Conservation (phyloP, 345 rosid species). For the Linum tenue region DNA sequence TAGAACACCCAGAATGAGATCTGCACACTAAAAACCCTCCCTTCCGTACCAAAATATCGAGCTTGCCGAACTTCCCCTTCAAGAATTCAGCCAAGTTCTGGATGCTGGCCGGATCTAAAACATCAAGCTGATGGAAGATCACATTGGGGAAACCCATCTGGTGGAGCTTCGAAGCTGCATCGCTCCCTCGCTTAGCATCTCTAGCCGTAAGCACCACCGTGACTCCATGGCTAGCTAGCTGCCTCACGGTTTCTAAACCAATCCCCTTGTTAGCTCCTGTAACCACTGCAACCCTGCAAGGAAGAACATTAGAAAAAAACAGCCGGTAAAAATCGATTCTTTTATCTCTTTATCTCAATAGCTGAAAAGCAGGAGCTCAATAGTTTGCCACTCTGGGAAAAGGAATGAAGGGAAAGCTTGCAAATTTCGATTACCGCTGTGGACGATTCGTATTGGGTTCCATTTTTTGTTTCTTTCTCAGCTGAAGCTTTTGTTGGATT, state of each 20-base stretch:
- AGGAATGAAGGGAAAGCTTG: too few relatives aligned
- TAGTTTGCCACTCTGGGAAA: too few relatives aligned
- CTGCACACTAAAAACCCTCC: slow-evolving; percentile 16
- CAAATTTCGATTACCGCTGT: too few relatives aligned
- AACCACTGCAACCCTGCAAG: slow-evolving; percentile 37
- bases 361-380: too few relatives aligned
- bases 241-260: slow-evolving; percentile 38
- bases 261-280: slow-evolving; percentile 47
- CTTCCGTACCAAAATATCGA: slow-evolving; percentile 48
- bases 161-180: slow-evolving; percentile 29
- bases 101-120: slow-evolving; percentile 28
- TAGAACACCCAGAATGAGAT: not conserved
- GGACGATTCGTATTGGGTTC: too few relatives aligned
- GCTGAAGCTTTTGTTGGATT: too few relatives aligned
- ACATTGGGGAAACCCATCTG: slow-evolving; percentile 27
- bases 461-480: too few relatives aligned
- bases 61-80: slow-evolving; percentile 29
- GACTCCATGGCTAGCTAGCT: slow-evolving; percentile 33
- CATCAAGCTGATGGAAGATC: slow-evolving; percentile 46
- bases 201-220: slow-evolving; percentile 40
- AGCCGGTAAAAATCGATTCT: too few relatives aligned
- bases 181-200: slow-evolving; percentile 32
- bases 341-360: too few relatives aligned
- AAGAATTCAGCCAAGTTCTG: slow-evolving; percentile 27
- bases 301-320: too few relatives aligned